Evolutionary conservation across 2,329 filamentous ascomycete species (phyloP).

Genomic region (Fusarium aywerte): DNA sequence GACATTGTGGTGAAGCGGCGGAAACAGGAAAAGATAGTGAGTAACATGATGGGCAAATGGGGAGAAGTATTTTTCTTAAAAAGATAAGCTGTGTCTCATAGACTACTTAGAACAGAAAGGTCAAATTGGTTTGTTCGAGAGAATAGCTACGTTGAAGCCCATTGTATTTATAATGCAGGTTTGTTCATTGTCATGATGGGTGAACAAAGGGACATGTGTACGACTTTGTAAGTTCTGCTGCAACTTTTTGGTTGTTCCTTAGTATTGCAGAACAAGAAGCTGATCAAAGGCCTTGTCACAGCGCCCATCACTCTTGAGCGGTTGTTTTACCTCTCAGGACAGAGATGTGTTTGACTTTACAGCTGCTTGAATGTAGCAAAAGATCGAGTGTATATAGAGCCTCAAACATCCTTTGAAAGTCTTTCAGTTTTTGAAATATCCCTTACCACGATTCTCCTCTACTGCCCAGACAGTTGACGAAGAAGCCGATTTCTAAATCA

Average conservation of each 20-base stretch:
- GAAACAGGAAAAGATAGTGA: not conserved
- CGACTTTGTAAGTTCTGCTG: not conserved
- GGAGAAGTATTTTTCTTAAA: not conserved
- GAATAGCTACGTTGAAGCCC: not conserved
- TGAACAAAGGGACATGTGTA: slow-evolving; percentile 4
- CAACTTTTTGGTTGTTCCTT: slow-evolving; percentile 1
- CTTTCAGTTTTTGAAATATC: not conserved
- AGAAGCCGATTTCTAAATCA: not conserved
- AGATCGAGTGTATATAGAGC: slow-evolving; percentile 5
- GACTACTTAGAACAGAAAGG: not conserved
- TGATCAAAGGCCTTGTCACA: slow-evolving; percentile 19
- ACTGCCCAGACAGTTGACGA: not conserved
- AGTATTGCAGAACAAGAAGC: slow-evolving; percentile 8
- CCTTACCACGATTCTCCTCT: not conserved
- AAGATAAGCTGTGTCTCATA: not conserved
- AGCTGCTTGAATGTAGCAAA: not conserved
- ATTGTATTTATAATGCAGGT: not conserved
- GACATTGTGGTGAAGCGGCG: not conserved
- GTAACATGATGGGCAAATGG: not conserved
- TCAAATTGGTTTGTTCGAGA: not conserved
- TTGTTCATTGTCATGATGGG: not conserved
- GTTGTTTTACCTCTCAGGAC: not conserved
- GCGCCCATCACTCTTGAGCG: not conserved
- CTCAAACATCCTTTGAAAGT: not conserved
- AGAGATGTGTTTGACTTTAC: not conserved